Conservation (phyloP, 2,329 filamentous ascomycete genomes). For the Fusarium sublunatum region DNA sequence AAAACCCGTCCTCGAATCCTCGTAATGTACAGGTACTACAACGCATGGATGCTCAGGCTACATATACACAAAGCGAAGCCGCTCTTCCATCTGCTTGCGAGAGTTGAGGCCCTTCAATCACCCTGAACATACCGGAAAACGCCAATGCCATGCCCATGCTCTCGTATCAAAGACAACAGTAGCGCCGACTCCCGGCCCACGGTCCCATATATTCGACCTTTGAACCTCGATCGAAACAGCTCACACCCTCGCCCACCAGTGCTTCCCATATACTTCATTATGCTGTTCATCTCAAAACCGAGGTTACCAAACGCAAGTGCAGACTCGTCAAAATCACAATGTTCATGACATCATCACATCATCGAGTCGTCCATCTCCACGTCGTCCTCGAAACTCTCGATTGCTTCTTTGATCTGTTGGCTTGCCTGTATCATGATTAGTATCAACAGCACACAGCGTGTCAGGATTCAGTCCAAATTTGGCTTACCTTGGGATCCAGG, state of each 20-base stretch:
- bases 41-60: slow-evolving; percentile 35
- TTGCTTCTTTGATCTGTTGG: slow-evolving; percentile 94
- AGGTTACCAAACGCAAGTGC: slow-evolving; percentile 39
- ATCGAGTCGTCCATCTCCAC: slow-evolving; percentile 76
- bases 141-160: slow-evolving; percentile 53
- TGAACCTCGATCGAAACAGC: slow-evolving; percentile 8
- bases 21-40: slow-evolving; percentile 43
- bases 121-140: slow-evolving; percentile 44
- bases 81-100: slow-evolving; percentile 35
- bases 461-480: neutral
- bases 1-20: slow-evolving; percentile 9
- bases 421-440: slow-evolving; percentile 71
- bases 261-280: slow-evolving; percentile 34
- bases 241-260: neutral
- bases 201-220: slow-evolving; percentile 19
- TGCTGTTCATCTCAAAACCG: slow-evolving; percentile 29
- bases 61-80: slow-evolving; percentile 43
- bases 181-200: slow-evolving; percentile 25
- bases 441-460: neutral
- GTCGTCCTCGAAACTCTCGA: slow-evolving; percentile 89
- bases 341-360: slow-evolving; percentile 62
- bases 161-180: slow-evolving; percentile 41
- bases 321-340: slow-evolving; percentile 42
- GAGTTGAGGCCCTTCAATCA: slow-evolving; percentile 23
- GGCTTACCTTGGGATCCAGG: slow-evolving; percentile 89